Evolutionary conservation across 352 stramenopile species (phyloP).

Genomic region (Phytophthora europaea): DNA sequence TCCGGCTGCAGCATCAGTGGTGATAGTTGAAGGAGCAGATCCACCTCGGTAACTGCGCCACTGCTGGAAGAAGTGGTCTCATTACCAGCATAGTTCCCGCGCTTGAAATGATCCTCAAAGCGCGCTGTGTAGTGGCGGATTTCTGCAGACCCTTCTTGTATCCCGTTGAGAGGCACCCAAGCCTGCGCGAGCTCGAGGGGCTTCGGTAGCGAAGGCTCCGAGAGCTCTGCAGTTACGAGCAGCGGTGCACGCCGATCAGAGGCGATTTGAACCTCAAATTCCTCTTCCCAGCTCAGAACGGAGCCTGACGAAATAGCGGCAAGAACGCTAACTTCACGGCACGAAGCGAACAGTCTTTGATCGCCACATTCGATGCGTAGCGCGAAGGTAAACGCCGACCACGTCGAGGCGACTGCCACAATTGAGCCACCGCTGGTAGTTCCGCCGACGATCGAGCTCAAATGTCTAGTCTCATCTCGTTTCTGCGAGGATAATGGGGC

Average conservation of each 20-base stretch:
- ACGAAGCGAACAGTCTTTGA: constrained; percentile 54
- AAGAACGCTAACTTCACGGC: constrained; percentile 53
- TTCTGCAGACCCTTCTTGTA: constrained; percentile 50
- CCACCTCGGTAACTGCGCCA: constrained; percentile 46
- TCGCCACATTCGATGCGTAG: constrained; percentile 58
- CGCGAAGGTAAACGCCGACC: constrained; percentile 55
- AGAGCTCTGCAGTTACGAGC: constrained; percentile 60
- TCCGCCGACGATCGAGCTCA: constrained; percentile 9
- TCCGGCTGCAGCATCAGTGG: constrained; percentile 59
- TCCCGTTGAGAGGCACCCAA: constrained; percentile 40
- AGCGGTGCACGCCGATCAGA: constrained; percentile 38
- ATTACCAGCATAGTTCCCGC: constrained; percentile 29
- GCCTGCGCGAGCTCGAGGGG: constrained; percentile 58
- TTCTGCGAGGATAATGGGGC: constrained; percentile 20
- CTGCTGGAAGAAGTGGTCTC: background rate
- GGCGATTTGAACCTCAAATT: constrained; percentile 68
- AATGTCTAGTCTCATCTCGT: constrained; percentile 41
- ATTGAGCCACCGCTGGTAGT: constrained; percentile 20
- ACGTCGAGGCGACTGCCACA: constrained; percentile 16
- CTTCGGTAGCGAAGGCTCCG: constrained; percentile 42
- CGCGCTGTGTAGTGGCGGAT: constrained; percentile 31
- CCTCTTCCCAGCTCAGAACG: constrained; percentile 68
- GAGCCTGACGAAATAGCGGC: constrained; percentile 40
- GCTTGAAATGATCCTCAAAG: constrained; percentile 70
- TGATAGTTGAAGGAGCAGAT: constrained; percentile 73